Evolutionary conservation across 495 filamentous ascomycete genomes (phyloP).

Genomic region (Neurospora sp.): DNA sequence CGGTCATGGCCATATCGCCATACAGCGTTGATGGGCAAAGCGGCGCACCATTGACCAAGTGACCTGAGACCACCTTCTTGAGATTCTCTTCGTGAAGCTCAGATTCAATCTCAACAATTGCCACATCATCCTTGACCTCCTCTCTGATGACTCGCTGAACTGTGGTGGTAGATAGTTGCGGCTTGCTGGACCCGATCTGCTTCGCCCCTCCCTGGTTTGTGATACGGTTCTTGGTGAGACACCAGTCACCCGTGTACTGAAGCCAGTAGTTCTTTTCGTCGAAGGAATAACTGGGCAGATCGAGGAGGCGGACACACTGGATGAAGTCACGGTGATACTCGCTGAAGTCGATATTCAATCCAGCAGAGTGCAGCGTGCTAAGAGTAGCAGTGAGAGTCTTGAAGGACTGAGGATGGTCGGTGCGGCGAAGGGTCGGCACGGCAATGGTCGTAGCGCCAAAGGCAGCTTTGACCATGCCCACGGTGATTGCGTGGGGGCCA

Average conservation of each 20-base stretch:
- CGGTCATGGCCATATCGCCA: conserved; percentile 67
- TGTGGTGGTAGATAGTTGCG: conserved; percentile 38
- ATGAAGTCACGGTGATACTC: conserved; percentile 69
- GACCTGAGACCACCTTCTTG: conserved; percentile 52
- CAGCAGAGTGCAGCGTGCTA: conserved; percentile 50
- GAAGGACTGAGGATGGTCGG: conserved; percentile 44
- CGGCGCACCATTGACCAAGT: conserved; percentile 55
- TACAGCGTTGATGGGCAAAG: conserved; percentile 53
- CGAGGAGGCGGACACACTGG: conserved; percentile 47
- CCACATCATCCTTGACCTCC: conserved; percentile 41
- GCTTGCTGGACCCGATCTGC: conserved; percentile 40
- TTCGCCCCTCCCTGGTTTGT: conserved; percentile 38
- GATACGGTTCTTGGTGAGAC: conserved; percentile 59
- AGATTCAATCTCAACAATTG: conserved; percentile 53
- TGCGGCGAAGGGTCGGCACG: conserved; percentile 44
- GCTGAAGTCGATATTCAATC: conserved; percentile 63
- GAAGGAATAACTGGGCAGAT: conserved; percentile 66
- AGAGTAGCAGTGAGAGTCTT: conserved; percentile 52
- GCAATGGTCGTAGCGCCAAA: conserved; percentile 47
- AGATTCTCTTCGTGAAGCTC: conserved; percentile 54
- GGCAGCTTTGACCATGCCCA: conserved; percentile 58
- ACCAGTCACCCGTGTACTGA: conserved; percentile 58
- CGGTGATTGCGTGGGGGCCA: conserved; percentile 60
- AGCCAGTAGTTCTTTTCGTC: conserved; percentile 81
- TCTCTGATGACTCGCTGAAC: conserved; percentile 48